These are phyloP conservation scores for Entonaema liquescens DNA, from an alignment of 495 filamentous ascomycete genomes.

Conservation along the genomic window DNA sequence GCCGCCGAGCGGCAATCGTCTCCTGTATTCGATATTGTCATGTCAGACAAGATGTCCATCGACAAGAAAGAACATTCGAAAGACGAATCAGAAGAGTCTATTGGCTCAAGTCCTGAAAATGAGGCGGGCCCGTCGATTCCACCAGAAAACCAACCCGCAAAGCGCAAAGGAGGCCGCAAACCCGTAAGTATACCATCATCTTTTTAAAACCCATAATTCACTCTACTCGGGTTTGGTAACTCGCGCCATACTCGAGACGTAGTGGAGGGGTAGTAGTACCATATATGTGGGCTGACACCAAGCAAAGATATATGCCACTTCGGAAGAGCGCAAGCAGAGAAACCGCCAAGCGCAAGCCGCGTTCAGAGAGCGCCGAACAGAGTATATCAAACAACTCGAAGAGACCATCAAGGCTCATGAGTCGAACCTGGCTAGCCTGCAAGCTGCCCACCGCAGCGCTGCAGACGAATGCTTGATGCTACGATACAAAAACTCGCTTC, in stretches of 20 bases:
- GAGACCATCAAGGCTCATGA: conserved; percentile 98
- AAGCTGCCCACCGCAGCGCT: conserved; percentile 91
- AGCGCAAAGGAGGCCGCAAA: conserved; percentile 96
- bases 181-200: conserved; percentile 70
- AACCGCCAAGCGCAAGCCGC: conserved; percentile 98
- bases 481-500: conserved; percentile 95
- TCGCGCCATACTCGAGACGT: conserved; percentile 16
- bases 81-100: conserved; percentile 63
- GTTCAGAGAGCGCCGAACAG: conserved; percentile 93
- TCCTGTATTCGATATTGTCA: conserved; percentile 49
- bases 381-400: conserved; percentile 99
- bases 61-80: conserved; percentile 63
- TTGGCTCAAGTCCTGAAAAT: conserved; percentile 63
- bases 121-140: conserved; percentile 52
- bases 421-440: conserved; percentile 86
- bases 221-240: conserved; percentile 38
- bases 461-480: conserved; percentile 98
- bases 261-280: conserved; percentile 37
- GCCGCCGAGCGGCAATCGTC: conserved; percentile 46
- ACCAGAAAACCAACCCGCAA: conserved; percentile 64
- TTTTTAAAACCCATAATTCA: conserved; percentile 1
- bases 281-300: conserved; percentile 43
- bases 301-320: conserved; percentile 89
- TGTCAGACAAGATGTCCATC: conserved; percentile 68
- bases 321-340: conserved; percentile 96